A percentile compares a stretch with the other conserved stretches of the same genome.
These are phyloP conservation scores for Phytophthora megakarya DNA, from an alignment of 352 stramenopile species.

Conservation along the genomic window DNA sequence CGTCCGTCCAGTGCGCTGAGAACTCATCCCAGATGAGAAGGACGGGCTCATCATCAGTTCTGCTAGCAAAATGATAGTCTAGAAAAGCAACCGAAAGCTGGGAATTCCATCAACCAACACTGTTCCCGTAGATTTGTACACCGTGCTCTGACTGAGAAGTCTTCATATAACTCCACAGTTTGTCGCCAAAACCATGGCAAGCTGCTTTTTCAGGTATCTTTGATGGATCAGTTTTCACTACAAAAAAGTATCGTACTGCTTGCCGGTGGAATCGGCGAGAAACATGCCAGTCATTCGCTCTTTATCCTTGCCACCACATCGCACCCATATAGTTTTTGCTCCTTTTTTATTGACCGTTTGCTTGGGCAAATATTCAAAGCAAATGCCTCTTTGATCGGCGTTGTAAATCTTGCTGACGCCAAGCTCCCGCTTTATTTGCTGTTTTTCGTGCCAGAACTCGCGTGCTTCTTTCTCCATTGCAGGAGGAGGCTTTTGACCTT, in stretches of 20 bases:
- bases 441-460: background rate
- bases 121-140: too few species aligned
- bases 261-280: conserved; percentile 2
- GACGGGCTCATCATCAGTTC: background rate
- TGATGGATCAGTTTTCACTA: background rate
- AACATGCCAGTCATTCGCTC: background rate
- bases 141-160: background rate
- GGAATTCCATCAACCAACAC: too few species aligned
- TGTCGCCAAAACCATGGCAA: conserved; percentile 11
- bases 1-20: background rate
- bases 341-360: conserved; percentile 1
- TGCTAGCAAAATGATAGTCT: conserved; percentile 1
- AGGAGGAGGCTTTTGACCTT: background rate
- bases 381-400: conserved; percentile 7
- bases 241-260: conserved; percentile 11
- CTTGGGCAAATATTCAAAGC: conserved; percentile 13
- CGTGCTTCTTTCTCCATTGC: background rate
- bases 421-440: background rate
- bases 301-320: background rate
- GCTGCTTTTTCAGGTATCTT: conserved; percentile 1
- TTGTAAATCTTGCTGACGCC: conserved; percentile 5
- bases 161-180: background rate
- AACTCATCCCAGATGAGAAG: background rate
- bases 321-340: conserved; percentile 1
- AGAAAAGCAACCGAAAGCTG: background rate